Percentiles rank a stretch among this genome's conserved stretches.
Evolutionary conservation across 2,329 filamentous ascomycete species (phyloP).

Genomic region (Monosporascus sp.): DNA sequence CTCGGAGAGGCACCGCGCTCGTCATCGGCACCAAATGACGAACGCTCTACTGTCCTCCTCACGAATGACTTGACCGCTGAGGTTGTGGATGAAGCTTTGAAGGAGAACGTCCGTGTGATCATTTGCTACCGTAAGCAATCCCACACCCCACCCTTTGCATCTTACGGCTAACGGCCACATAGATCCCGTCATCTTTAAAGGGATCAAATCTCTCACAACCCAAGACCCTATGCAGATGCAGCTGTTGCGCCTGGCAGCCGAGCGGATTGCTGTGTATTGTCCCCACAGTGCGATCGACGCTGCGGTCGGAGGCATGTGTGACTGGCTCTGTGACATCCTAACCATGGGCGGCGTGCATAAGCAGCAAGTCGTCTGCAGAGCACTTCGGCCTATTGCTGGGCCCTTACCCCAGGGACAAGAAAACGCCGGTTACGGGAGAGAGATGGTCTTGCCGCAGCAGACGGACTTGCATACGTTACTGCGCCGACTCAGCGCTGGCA

Average conservation of each 20-base stretch:
- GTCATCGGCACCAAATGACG: constrained; percentile 45
- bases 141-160: not conserved
- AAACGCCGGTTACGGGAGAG: constrained; percentile 48
- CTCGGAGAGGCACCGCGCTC: constrained; percentile 50
- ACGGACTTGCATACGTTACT: constrained; percentile 40
- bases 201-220: constrained; percentile 81
- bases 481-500: constrained; percentile 53
- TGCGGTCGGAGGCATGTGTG: constrained; percentile 76
- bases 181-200: constrained; percentile 96
- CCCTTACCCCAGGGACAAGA: constrained; percentile 37
- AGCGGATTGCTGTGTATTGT: constrained; percentile 91
- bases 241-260: constrained; percentile 72
- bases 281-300: constrained; percentile 95
- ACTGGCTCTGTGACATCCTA: constrained; percentile 89
- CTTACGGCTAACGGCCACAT: constrained; percentile 7
- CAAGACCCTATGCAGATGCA: constrained; percentile 81
- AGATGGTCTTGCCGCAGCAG: constrained; percentile 34
- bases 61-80: constrained; percentile 87
- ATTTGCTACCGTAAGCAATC: constrained; percentile 72
- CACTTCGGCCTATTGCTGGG: constrained; percentile 39
- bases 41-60: constrained; percentile 39
- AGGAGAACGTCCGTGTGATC: constrained; percentile 68
- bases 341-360: constrained; percentile 40
- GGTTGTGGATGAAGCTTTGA: constrained; percentile 86
- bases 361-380: constrained; percentile 30